phyloP scores from a whole-genome alignment of 2,329 filamentous ascomycete species.

The Phyllosticta citrichinensis region DNA sequence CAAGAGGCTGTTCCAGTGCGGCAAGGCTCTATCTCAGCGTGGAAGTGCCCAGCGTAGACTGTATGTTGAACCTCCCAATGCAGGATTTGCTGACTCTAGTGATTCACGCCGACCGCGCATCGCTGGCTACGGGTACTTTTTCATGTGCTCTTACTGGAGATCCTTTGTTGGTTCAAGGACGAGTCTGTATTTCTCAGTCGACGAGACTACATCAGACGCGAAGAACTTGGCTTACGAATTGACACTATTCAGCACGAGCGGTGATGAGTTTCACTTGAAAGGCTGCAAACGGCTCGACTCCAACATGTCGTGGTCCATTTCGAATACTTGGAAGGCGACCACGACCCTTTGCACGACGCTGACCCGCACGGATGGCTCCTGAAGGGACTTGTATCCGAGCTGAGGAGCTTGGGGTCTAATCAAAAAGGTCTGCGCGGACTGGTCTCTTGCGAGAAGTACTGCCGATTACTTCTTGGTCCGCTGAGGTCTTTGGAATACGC shows the following conservation, averaged over 20 bases:
- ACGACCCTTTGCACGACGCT: slow-evolving; percentile 54
- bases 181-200: slow-evolving; percentile 48
- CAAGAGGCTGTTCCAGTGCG: slow-evolving; percentile 9
- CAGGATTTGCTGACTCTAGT: slow-evolving; percentile 15
- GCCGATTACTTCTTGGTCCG: slow-evolving; percentile 43
- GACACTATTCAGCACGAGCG: slow-evolving; percentile 46
- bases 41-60: background rate
- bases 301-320: slow-evolving; percentile 44
- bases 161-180: slow-evolving; percentile 51
- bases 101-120: slow-evolving; percentile 39
- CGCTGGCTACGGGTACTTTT: slow-evolving; percentile 50
- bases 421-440: background rate
- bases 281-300: slow-evolving; percentile 55
- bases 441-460: slow-evolving; percentile 45
- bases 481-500: slow-evolving; percentile 21
- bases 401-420: slow-evolving; percentile 41
- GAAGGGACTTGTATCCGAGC: no score
- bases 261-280: slow-evolving; percentile 46
- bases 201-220: slow-evolving; percentile 46
- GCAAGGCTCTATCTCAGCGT: slow-evolving; percentile 17
- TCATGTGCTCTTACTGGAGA: slow-evolving; percentile 33
- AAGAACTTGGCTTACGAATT: slow-evolving; percentile 53
- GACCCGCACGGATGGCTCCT: slow-evolving; percentile 31
- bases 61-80: background rate
- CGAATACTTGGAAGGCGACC: slow-evolving; percentile 50